phyloP scores from a whole-genome alignment of 495 filamentous ascomycete species.

The Annulohypoxylon maeteangense region DNA sequence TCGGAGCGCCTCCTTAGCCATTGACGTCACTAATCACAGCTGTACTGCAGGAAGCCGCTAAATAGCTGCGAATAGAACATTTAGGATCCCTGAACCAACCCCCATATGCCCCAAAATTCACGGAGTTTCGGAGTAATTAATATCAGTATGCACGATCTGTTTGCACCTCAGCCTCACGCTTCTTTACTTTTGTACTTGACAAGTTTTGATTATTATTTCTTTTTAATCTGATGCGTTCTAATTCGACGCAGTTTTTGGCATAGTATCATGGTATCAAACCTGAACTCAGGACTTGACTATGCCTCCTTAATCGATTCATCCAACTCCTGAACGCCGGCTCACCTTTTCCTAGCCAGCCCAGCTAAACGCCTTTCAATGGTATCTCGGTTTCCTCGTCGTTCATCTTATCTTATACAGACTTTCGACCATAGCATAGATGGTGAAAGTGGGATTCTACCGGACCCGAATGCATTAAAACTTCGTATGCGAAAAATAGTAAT shows the following conservation, averaged over 20 bases:
- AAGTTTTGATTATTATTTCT: neutral
- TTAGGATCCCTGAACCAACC: conserved; percentile 24
- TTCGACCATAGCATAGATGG: neutral
- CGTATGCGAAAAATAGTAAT: neutral
- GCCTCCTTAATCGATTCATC: conserved; percentile 1
- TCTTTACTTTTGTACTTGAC: neutral
- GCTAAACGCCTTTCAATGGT: conserved; percentile 24
- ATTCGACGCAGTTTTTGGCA: neutral
- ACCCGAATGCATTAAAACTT: neutral
- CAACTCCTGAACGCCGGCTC: conserved; percentile 34
- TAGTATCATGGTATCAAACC: conserved; percentile 32
- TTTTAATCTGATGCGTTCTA: conserved; percentile 12
- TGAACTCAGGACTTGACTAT: conserved; percentile 11
- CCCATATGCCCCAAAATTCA: conserved; percentile 22
- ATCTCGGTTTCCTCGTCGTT: conserved; percentile 10
- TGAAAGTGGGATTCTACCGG: neutral
- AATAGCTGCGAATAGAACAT: conserved; percentile 7
- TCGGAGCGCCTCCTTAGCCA: conserved; percentile 21
- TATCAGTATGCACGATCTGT: neutral
- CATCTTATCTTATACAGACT: conserved; percentile 17
- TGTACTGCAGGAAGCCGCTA: neutral
- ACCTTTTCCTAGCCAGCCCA: conserved; percentile 16
- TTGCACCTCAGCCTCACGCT: neutral
- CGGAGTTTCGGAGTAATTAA: conserved; percentile 5
- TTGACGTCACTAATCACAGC: conserved; percentile 34